Conservation (phyloP, 257 asterid genomes). For the Capsicum rhomboideum region DNA sequence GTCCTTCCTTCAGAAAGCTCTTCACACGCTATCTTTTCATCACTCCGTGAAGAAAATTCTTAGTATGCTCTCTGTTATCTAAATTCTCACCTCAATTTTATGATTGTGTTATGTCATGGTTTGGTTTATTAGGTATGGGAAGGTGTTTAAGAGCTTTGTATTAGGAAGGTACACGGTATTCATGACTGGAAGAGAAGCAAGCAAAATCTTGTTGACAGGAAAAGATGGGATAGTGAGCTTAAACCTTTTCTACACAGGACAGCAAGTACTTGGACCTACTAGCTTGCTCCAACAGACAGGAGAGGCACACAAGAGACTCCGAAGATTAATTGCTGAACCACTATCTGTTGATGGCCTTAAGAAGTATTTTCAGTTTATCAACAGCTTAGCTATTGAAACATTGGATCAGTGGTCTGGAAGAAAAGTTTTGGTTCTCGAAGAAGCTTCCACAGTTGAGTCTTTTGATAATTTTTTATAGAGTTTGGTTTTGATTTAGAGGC, state of each 20-base stretch:
- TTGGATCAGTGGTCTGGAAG: constrained; percentile 54
- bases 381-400: constrained; percentile 55
- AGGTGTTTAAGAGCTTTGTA: constrained; percentile 72
- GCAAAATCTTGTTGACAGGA: constrained; percentile 68
- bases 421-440: constrained; percentile 56
- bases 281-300: constrained; percentile 84
- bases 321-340: constrained; percentile 67
- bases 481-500: background rate
- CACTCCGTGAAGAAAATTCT: background rate
- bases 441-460: constrained; percentile 64
- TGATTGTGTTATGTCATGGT: background rate
- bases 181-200: constrained; percentile 78
- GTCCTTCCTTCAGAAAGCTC: background rate
- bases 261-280: constrained; percentile 75
- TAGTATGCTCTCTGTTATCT: background rate
- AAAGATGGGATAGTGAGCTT: constrained; percentile 82
- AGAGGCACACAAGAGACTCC: constrained; percentile 63
- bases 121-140: constrained; percentile 51
- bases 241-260: constrained; percentile 74
- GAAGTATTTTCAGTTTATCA: constrained; percentile 68
- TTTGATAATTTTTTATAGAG: background rate
- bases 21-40: background rate
- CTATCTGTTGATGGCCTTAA: constrained; percentile 60
- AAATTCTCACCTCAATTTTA: background rate
- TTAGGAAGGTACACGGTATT: constrained; percentile 69